Percentiles rank a stretch among this genome's conserved stretches.
Evolutionary conservation across 1,284 basidiomycete genomes (phyloP).

Genomic region (Phaffia rhodozyma): DNA sequence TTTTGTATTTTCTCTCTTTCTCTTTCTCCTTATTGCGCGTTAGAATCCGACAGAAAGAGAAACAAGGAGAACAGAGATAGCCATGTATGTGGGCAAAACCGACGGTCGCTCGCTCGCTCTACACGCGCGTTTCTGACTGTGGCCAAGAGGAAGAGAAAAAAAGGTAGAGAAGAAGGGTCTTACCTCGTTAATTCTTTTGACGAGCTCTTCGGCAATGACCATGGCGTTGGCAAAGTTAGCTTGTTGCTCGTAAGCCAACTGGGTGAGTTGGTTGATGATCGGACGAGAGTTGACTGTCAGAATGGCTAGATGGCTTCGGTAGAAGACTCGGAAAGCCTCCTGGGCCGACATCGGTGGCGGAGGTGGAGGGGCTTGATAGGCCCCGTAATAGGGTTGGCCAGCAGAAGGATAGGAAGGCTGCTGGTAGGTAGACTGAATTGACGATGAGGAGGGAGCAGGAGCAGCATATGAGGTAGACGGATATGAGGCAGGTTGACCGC

Average conservation of each 20-base stretch:
- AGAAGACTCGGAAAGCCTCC: slow-evolving; percentile 44
- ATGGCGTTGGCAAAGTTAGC: slow-evolving; percentile 52
- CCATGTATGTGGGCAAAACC: slow-evolving; percentile 43
- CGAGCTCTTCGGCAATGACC: slow-evolving; percentile 75
- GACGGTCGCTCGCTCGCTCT: slow-evolving; percentile 22
- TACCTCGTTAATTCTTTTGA: slow-evolving; percentile 63
- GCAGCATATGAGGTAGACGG: not conserved
- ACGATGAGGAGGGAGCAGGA: not conserved
- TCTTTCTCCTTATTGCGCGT: not conserved
- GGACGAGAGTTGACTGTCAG: slow-evolving; percentile 93
- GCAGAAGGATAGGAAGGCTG: not conserved
- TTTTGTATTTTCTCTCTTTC: not conserved
- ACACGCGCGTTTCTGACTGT: slow-evolving; percentile 27
- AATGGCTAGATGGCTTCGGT: slow-evolving; percentile 59
- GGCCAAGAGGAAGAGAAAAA: not conserved
- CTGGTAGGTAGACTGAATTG: not conserved
- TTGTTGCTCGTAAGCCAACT: slow-evolving; percentile 68
- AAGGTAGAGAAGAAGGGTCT: slow-evolving; percentile 20
- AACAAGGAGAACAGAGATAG: slow-evolving; percentile 38
- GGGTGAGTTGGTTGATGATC: slow-evolving; percentile 87
- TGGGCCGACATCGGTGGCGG: not conserved
- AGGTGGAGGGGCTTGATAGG: not conserved
- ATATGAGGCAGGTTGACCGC: not conserved
- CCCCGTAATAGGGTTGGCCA: too few species aligned
- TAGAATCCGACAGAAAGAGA: slow-evolving; percentile 8